phyloP scores from a whole-genome alignment of 108 stramenopile species.

The Aurantiochytrium sp. region DNA sequence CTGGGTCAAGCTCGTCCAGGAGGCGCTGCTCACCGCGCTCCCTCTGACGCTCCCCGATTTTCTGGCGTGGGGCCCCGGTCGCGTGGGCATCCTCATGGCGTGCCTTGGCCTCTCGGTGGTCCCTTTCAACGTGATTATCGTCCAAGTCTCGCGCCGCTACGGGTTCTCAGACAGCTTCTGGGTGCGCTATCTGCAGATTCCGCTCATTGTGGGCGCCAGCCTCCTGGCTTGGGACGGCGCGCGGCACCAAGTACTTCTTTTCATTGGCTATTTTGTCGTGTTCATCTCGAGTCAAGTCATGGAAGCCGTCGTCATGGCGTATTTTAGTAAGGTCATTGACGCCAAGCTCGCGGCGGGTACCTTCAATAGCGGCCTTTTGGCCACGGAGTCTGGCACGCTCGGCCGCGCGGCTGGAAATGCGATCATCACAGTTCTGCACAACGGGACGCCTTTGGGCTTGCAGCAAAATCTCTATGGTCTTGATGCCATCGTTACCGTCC shows the following conservation, averaged over 20 bases:
- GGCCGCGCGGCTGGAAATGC: slow-evolving; percentile 61
- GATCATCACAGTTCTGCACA: slow-evolving; percentile 42
- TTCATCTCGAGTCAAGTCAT: slow-evolving; percentile 13
- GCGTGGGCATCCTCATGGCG: not conserved
- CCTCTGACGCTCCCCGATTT: not conserved
- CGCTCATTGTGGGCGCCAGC: not conserved
- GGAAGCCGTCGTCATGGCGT: slow-evolving; percentile 74
- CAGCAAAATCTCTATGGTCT: not conserved
- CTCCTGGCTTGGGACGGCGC: not conserved
- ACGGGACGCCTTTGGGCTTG: not conserved
- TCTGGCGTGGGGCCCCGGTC: not conserved
- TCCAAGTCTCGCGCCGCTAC: not conserved
- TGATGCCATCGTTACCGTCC: not conserved
- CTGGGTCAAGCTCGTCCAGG: slow-evolving; percentile 29
- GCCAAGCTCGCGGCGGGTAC: slow-evolving; percentile 69
- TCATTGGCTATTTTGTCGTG: not conserved
- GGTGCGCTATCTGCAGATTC: not conserved
- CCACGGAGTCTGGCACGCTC: slow-evolving; percentile 81
- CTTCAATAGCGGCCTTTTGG: slow-evolving; percentile 78
- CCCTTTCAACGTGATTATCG: not conserved
- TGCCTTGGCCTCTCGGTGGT: not conserved
- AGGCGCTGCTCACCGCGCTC: not conserved
- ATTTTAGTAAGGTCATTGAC: slow-evolving; percentile 74
- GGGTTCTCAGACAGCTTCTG: not conserved
- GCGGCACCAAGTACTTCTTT: not conserved